phyloP scores from a whole-genome alignment of 176 grass and related monocot species.

The Areca catechu region DNA sequence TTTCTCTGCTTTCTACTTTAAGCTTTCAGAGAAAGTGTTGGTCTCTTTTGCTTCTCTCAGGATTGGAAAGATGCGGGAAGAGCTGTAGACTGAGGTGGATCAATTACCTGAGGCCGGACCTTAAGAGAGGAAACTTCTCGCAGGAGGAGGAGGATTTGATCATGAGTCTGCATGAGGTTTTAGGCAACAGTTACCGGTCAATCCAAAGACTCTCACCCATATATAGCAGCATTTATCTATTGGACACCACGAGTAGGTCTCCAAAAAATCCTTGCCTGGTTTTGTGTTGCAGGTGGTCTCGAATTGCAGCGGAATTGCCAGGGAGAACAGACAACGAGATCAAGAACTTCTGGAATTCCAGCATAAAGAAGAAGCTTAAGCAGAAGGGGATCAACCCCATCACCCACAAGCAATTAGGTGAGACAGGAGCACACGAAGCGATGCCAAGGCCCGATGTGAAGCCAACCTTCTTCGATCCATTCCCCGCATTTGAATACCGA shows the following conservation, averaged over 20 bases:
- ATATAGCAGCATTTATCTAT: background rate
- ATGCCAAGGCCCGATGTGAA: background rate
- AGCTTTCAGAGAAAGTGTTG: background rate
- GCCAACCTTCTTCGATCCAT: background rate
- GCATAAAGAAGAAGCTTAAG: constrained; percentile 45
- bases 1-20: background rate
- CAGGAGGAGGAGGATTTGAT: constrained; percentile 53
- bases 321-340: constrained; percentile 80
- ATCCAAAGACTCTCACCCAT: background rate
- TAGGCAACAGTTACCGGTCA: constrained; percentile 49
- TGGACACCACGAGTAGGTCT: no score
- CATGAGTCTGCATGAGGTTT: constrained; percentile 41
- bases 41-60: constrained; percentile 14
- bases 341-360: constrained; percentile 73
- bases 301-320: constrained; percentile 53
- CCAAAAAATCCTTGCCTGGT: background rate
- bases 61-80: constrained; percentile 59
- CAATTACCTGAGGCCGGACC: constrained; percentile 59
- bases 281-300: constrained; percentile 45
- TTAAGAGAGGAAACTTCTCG: constrained; percentile 58
- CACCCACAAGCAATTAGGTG: constrained; percentile 10
- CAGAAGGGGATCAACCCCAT: constrained; percentile 21
- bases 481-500: background rate
- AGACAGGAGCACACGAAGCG: background rate
- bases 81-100: constrained; percentile 80